Base-by-base conservation (phyloP, 164 flowering plant genomes). In the Liquidambar formosana region DNA sequence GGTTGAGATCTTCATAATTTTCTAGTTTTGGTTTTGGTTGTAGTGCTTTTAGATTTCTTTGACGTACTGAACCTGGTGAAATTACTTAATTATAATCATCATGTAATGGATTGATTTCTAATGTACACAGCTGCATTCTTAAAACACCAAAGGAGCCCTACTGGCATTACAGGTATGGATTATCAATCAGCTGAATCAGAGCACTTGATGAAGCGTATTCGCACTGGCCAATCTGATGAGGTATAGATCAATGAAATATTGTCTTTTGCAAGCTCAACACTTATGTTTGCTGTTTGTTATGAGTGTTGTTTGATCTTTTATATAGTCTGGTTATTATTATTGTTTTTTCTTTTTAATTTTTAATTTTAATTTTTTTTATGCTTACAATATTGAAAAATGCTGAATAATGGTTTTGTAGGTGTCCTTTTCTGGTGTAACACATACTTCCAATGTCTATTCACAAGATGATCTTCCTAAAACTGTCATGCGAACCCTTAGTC, bases 391-490 rank as follows among this genome's bases (percentile, higher is more conserved):
- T 25, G 15, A 11, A 25, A n/a, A 57, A 57, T 58, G 25, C 41
- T 26, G 4, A 44, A 19, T 15, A 23, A 44, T 66, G 63, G 49
- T 46, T 54, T 16, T 70, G 14, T 63, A 86, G 92, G 89, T 85
- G 57, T 77, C 90, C 1, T 86, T 87, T 78, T 76, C 89, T 76
- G 88, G 91, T 60, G 80, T 81, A 27, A 57, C 75, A 46, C 93
- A 88, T 69, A 64, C 87, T 48, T 81, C 85, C 14, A 82, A 82
- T 77, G 73, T 79, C 28, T 86, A 82, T 65, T 87, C 96, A 26
- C 86, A 71, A 61, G 93, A 89, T 72, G 97, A 92, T 74, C 85
- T 91, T 44, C 94, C 94, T 5, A 91, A 82, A 71, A 73, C 76
- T 58, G 90, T 88, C 56, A 84, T 77, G 23, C 78, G 88, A 49